phyloP scores from a whole-genome alignment of 129 eudicot species.

The Deinandra increscens region DNA sequence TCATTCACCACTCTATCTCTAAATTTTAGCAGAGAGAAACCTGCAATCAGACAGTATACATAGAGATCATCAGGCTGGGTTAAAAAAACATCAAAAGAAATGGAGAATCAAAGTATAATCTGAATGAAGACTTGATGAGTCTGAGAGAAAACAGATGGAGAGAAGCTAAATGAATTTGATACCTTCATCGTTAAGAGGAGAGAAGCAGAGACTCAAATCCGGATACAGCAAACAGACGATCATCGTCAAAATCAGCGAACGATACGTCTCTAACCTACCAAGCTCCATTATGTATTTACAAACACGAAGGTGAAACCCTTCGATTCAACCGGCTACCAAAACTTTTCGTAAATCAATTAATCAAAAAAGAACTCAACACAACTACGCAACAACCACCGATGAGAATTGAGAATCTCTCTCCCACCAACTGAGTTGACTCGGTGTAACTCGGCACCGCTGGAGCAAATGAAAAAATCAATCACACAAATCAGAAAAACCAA shows the following conservation, averaged over 20 bases:
- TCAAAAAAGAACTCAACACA: slow-evolving; percentile 16
- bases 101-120: background rate
- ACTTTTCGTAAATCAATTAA: slow-evolving; percentile 3
- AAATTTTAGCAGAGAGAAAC: slow-evolving; percentile 57
- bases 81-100: background rate
- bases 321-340: slow-evolving; percentile 17
- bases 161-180: background rate
- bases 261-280: slow-evolving; percentile 23
- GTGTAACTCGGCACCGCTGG: slow-evolving; percentile 26
- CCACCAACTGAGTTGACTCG: slow-evolving; percentile 38
- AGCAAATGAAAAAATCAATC: slow-evolving; percentile 16
- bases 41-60: slow-evolving; percentile 36
- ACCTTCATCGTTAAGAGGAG: slow-evolving; percentile 65
- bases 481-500: slow-evolving; percentile 14
- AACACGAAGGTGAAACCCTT: slow-evolving; percentile 26
- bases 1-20: slow-evolving; percentile 59
- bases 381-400: background rate
- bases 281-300: slow-evolving; percentile 38
- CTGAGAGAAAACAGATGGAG: too few relatives aligned
- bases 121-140: background rate
- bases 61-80: slow-evolving; percentile 8
- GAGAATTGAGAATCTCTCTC: slow-evolving; percentile 7
- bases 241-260: slow-evolving; percentile 25
- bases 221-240: slow-evolving; percentile 30
- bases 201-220: slow-evolving; percentile 33